Conservation (phyloP, 768 basidiomycete genomes). For the Jaapia argillacea region DNA sequence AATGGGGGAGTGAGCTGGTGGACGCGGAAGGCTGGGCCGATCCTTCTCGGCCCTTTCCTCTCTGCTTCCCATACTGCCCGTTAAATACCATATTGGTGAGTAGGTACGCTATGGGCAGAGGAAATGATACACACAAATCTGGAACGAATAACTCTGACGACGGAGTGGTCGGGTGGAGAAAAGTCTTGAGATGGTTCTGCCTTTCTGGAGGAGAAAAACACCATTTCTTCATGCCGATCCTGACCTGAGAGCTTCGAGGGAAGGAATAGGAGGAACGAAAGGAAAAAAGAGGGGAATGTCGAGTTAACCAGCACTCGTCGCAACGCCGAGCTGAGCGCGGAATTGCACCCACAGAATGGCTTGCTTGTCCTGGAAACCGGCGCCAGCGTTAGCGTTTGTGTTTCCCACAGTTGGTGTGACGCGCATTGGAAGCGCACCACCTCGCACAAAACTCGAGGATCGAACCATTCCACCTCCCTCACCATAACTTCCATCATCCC, state of each 20-base stretch:
- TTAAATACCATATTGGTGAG: neutral
- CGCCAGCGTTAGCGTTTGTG: too few species aligned
- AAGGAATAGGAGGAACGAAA: too few species aligned
- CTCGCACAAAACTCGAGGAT: neutral
- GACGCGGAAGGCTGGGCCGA: too few species aligned
- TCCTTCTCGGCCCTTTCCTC: conserved; percentile 21
- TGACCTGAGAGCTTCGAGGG: neutral
- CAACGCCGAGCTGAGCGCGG: neutral
- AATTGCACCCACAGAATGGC: neutral
- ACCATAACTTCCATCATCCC: neutral
- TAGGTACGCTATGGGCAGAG: conserved; percentile 4
- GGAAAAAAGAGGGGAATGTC: too few species aligned
- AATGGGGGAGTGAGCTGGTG: conserved; percentile 12
- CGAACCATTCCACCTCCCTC: neutral
- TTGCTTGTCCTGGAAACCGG: too few species aligned
- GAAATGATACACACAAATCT: conserved; percentile 23
- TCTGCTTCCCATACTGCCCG: conserved; percentile 21
- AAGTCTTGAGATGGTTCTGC: conserved; percentile 17
- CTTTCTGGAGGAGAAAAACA: conserved; percentile 30
- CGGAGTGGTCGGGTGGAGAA: conserved; percentile 9
- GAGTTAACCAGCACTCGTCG: too few species aligned
- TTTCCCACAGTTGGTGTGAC: too few species aligned
- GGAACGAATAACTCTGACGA: conserved; percentile 25
- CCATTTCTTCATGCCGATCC: conserved; percentile 16
- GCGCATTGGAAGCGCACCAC: neutral